These are phyloP conservation scores for Candida rishiriensis DNA, from an alignment of 805 yeast genomes.

Conservation along the genomic window DNA sequence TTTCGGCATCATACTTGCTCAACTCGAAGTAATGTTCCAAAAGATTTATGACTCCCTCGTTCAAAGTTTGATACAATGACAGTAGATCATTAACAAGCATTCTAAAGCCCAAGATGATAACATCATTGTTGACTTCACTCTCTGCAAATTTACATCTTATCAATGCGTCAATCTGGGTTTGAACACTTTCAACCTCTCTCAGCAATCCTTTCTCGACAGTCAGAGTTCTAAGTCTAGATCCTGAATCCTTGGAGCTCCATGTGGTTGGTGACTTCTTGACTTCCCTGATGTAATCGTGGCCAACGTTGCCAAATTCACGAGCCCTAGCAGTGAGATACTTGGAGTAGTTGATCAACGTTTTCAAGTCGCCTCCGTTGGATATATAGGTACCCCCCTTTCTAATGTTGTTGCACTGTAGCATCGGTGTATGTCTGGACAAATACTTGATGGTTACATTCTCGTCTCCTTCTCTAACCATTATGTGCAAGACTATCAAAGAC, in stretches of 20 bases:
- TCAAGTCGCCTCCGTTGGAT: conserved; percentile 44
- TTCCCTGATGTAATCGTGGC: conserved; percentile 75
- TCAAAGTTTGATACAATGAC: conserved; percentile 80
- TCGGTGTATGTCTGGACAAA: conserved; percentile 53
- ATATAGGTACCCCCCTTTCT: conserved; percentile 25
- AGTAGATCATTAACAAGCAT: conserved; percentile 86
- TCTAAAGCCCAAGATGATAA: conserved; percentile 78
- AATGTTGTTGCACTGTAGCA: conserved; percentile 50
- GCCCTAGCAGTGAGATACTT: conserved; percentile 67
- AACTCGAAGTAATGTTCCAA: conserved; percentile 94
- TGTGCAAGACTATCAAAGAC: conserved; percentile 76
- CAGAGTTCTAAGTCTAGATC: conserved; percentile 60
- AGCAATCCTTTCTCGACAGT: conserved; percentile 74
- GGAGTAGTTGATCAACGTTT: conserved; percentile 60
- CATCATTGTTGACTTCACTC: conserved; percentile 78
- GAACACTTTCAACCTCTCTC: conserved; percentile 81
- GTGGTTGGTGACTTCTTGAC: conserved; percentile 33
- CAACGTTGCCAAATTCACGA: conserved; percentile 58
- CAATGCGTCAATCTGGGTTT: conserved; percentile 72
- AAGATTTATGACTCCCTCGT: conserved; percentile 93
- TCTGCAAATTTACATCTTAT: conserved; percentile 73
- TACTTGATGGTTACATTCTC: conserved; percentile 67
- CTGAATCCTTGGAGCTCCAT: conserved; percentile 38
- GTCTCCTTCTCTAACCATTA: conserved; percentile 91
- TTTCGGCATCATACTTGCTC: conserved; percentile 78